Evolutionary conservation across 805 yeast genomes (phyloP).

Genomic region (Priceomyces melissophilus): DNA sequence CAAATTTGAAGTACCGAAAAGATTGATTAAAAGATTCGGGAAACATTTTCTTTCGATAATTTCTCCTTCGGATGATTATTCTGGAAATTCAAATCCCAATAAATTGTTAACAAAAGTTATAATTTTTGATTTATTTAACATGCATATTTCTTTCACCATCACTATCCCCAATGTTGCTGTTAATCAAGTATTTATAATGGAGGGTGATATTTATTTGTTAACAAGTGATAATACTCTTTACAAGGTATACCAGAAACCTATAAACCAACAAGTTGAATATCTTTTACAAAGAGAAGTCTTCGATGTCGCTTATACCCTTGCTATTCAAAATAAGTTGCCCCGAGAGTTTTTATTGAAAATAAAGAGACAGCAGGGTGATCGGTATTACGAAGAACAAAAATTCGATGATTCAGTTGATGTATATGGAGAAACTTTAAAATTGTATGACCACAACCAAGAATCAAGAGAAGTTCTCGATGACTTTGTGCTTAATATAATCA

Average conservation of each 20-base stretch:
- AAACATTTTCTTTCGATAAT: conserved; percentile 58
- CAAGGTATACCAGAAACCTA: conserved; percentile 60
- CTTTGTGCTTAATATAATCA: conserved; percentile 67
- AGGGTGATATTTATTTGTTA: conserved; percentile 58
- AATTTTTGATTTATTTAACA: conserved; percentile 66
- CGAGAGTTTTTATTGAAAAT: conserved; percentile 26
- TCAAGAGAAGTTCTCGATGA: conserved; percentile 29
- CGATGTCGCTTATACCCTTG: conserved; percentile 69
- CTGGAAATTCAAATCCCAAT: conserved; percentile 8
- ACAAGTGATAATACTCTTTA: conserved; percentile 76
- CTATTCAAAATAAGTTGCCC: conserved; percentile 35
- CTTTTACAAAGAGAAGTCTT: conserved; percentile 68
- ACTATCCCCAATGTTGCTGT: conserved; percentile 63
- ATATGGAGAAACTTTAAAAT: conserved; percentile 49
- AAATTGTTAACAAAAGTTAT: conserved; percentile 51
- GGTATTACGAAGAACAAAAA: conserved; percentile 62
- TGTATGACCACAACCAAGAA: conserved; percentile 11
- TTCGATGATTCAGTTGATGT: conserved; percentile 69
- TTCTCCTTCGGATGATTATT: conserved; percentile 40
- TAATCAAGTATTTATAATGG: conserved; percentile 51
- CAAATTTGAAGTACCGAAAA: conserved; percentile 55
- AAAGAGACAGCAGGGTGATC: conserved; percentile 60
- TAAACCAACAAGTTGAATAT: conserved; percentile 65
- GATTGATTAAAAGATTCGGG: conserved; percentile 43
- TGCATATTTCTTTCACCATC: conserved; percentile 65